These are phyloP conservation scores for Rheum nobile DNA, from an alignment of 148 eudicot species.

Conservation along the genomic window DNA sequence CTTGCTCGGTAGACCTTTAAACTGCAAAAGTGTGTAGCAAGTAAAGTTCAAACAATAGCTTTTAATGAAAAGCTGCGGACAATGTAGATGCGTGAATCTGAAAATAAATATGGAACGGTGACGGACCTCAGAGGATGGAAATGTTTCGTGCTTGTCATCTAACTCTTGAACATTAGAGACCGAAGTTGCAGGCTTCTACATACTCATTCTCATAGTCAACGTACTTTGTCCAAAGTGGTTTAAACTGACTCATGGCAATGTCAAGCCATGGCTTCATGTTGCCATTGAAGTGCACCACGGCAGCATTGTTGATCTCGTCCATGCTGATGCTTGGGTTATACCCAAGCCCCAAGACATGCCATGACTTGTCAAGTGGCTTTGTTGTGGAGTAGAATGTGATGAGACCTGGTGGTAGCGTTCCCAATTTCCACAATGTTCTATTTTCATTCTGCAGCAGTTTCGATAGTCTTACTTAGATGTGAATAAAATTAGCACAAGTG, in stretches of 20 bases:
- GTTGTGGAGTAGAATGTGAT: conserved; percentile 21
- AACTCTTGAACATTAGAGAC: conserved; percentile 10
- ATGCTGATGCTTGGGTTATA: conserved; percentile 22
- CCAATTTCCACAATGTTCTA: conserved; percentile 23
- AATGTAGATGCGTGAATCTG: background rate
- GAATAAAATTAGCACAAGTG: background rate
- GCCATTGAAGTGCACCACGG: conserved; percentile 23
- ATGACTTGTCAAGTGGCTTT: conserved; percentile 16
- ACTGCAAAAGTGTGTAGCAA: background rate
- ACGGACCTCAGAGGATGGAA: background rate
- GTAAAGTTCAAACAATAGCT: background rate
- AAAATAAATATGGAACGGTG: background rate
- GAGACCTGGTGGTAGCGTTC: conserved; percentile 25
- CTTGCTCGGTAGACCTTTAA: background rate
- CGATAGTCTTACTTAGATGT: background rate
- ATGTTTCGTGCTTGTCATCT: no score
- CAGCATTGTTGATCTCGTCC: conserved; percentile 22
- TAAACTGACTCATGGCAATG: conserved; percentile 21
- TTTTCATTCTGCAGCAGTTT: conserved; percentile 17
- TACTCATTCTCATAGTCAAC: conserved; percentile 27
- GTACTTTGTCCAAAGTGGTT: conserved; percentile 27
- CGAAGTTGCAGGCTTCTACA: conserved; percentile 25
- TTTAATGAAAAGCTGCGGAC: background rate
- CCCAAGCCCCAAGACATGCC: conserved; percentile 28
- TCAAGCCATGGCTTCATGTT: conserved; percentile 17